Percentiles rank a stretch among this genome's conserved stretches.
Conservation (phyloP, 2,329 filamentous ascomycete genomes). For the Tolypocladium ophioglossoides region DNA sequence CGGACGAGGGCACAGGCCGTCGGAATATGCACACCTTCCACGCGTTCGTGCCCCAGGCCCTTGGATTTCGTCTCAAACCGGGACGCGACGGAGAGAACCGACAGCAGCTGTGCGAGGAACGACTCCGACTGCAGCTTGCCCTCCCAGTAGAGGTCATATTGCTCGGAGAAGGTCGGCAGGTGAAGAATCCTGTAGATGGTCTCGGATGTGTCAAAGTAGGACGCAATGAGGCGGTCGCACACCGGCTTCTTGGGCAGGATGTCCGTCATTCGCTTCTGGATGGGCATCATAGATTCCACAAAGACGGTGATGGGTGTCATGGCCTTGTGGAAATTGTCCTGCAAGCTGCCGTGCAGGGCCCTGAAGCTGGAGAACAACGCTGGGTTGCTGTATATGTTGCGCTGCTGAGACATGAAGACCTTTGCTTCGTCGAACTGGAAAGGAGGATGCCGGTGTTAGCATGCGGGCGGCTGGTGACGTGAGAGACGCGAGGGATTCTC, state of each 20-base stretch:
- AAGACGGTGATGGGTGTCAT: slow-evolving; percentile 43
- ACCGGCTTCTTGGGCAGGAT: slow-evolving; percentile 39
- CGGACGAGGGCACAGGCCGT: slow-evolving; percentile 45
- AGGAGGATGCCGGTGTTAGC: background rate
- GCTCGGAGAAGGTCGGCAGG: slow-evolving; percentile 36
- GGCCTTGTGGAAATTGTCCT: slow-evolving; percentile 34
- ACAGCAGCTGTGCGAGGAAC: slow-evolving; percentile 43
- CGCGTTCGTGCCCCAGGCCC: slow-evolving; percentile 38
- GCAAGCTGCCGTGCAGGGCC: slow-evolving; percentile 34
- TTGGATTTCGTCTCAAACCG: slow-evolving; percentile 40
- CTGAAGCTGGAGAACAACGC: slow-evolving; percentile 15
- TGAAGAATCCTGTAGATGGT: slow-evolving; percentile 44
- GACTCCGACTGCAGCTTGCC: slow-evolving; percentile 33
- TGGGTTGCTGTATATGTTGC: slow-evolving; percentile 19
- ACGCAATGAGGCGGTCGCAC: slow-evolving; percentile 38
- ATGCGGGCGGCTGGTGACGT: no score
- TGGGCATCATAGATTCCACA: slow-evolving; percentile 47
- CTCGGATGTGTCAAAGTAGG: slow-evolving; percentile 40
- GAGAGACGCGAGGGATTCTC: slow-evolving; percentile 8
- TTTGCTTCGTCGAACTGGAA: slow-evolving; percentile 42
- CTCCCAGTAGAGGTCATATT: slow-evolving; percentile 43
- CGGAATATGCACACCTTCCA: slow-evolving; percentile 44
- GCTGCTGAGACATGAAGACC: slow-evolving; percentile 34
- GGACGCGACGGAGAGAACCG: slow-evolving; percentile 41
- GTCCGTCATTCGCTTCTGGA: slow-evolving; percentile 47